Evolutionary conservation across 2,329 filamentous ascomycete genomes (phyloP).

Genomic region (Cephalotrichum gorgonifer): DNA sequence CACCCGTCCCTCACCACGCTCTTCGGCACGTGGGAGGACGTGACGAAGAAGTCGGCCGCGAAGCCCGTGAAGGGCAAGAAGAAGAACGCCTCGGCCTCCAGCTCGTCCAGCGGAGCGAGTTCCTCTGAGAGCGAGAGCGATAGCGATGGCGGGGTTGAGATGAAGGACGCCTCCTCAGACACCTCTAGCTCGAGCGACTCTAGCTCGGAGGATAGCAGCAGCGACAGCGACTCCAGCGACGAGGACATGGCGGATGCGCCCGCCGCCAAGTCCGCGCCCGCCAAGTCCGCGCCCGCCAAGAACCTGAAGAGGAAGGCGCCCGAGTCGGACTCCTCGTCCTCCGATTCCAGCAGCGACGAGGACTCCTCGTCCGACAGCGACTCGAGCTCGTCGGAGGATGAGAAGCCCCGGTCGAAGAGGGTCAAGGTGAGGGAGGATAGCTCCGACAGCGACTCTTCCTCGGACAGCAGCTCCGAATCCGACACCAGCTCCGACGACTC

Average conservation of each 20-base stretch:
- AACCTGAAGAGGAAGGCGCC: conserved; percentile 10
- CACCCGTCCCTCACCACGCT: conserved; percentile 36
- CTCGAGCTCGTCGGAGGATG: conserved; percentile 4
- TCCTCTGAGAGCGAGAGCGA: conserved; percentile 10
- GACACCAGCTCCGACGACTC: not conserved
- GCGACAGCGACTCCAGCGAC: conserved; percentile 13
- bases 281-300: conserved; percentile 6
- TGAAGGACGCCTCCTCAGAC: not conserved
- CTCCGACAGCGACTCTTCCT: conserved; percentile 6
- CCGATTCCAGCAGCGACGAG: conserved; percentile 13
- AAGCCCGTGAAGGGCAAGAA: not conserved
- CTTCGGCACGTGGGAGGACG: conserved; percentile 37
- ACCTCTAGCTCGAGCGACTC: conserved; percentile 10
- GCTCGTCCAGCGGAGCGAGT: conserved; percentile 8
- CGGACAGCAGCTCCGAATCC: conserved; percentile 11
- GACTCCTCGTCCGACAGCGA: conserved; percentile 9
- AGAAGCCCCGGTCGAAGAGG: conserved; percentile 37
- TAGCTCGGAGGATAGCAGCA: conserved; percentile 1
- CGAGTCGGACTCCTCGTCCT: conserved; percentile 7
- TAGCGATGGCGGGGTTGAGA: not conserved
- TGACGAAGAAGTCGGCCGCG: conserved; percentile 5
- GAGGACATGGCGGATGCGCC: conserved; percentile 14
- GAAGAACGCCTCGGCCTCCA: conserved; percentile 4
- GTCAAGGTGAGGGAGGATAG: conserved; percentile 21
- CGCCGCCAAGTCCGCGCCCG: no score